phyloP scores from a whole-genome alignment of 2,329 filamentous ascomycete genomes.

The Scedosporium aurantiacum region DNA sequence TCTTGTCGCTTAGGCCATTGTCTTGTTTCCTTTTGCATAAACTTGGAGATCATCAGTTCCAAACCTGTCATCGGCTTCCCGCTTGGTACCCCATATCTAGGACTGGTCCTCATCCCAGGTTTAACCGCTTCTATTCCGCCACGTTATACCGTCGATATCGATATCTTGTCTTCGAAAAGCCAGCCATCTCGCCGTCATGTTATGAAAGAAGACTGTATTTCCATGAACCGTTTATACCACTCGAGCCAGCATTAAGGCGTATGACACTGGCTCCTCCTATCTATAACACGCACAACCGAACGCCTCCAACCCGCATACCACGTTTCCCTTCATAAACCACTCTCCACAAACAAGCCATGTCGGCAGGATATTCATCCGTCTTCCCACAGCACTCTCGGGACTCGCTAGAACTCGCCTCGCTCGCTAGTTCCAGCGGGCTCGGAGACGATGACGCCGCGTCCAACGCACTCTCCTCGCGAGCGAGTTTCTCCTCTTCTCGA shows the following conservation, averaged over 20 bases:
- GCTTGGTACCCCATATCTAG: background rate
- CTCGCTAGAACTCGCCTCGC: slow-evolving; percentile 89
- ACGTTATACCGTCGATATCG: background rate
- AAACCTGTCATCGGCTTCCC: background rate
- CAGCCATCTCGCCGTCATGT: background rate
- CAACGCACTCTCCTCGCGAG: slow-evolving; percentile 57
- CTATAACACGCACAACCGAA: background rate
- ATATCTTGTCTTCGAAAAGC: background rate
- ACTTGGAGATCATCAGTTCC: background rate
- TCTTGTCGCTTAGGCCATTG: background rate
- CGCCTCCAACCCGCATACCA: background rate
- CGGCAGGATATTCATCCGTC: slow-evolving; percentile 1
- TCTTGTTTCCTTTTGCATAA: background rate
- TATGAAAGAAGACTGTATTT: background rate
- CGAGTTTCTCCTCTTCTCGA: slow-evolving; percentile 86
- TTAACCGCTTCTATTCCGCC: background rate
- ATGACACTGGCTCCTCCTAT: background rate
- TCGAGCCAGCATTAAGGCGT: background rate
- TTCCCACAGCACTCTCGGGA: slow-evolving; percentile 51
- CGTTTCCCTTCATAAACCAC: background rate
- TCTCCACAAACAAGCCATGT: background rate
- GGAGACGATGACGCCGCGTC: slow-evolving; percentile 40
- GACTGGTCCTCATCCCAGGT: background rate
- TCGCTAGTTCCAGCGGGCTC: slow-evolving; percentile 69
- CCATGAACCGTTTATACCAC: background rate